A percentile compares a stretch with the other conserved stretches of the same genome.
Evolutionary conservation across 78 protist species (phyloP).

Genomic region (Speleostelium caveatum): DNA sequence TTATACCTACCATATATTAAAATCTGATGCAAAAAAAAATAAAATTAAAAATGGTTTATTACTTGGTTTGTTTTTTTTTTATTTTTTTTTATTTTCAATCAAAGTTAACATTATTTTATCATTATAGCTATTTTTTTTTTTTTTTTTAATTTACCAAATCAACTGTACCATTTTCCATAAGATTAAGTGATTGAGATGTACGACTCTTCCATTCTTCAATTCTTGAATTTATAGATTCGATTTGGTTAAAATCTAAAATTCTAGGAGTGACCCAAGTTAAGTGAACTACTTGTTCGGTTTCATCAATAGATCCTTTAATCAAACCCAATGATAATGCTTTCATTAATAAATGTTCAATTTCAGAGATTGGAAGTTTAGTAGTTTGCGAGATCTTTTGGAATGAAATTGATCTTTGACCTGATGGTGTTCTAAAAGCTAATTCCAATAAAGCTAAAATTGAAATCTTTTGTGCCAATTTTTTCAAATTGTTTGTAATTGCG

Average conservation of each 20-base stretch:
- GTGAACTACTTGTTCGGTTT: conserved; percentile 70
- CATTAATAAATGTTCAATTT: conserved; percentile 85
- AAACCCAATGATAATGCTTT: conserved; percentile 84
- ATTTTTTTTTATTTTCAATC: too few species aligned
- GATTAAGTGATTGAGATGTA: conserved; percentile 14
- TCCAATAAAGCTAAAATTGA: conserved; percentile 86
- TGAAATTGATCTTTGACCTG: conserved; percentile 79
- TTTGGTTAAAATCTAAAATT: conserved; percentile 81
- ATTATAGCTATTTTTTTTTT: too few species aligned
- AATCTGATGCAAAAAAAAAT: too few species aligned
- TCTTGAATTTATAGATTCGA: conserved; percentile 62
- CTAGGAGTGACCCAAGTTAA: conserved; percentile 89
- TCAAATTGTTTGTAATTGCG: conserved; percentile 66
- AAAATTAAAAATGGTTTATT: too few species aligned
- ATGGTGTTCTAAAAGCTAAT: conserved; percentile 80
- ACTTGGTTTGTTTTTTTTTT: too few species aligned
- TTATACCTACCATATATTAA: too few species aligned
- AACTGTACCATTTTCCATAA: conserved; percentile 54
- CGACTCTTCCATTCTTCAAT: conserved; percentile 71
- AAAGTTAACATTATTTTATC: too few species aligned
- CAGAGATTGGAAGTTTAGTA: conserved; percentile 41
- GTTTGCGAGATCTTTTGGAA: conserved; percentile 77
- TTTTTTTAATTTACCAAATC: conserved; percentile 61
- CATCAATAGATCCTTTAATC: conserved; percentile 87
- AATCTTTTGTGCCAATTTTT: conserved; percentile 79